phyloP scores from a whole-genome alignment of 2,329 filamentous ascomycete species.

The Nakataea oryzae region DNA sequence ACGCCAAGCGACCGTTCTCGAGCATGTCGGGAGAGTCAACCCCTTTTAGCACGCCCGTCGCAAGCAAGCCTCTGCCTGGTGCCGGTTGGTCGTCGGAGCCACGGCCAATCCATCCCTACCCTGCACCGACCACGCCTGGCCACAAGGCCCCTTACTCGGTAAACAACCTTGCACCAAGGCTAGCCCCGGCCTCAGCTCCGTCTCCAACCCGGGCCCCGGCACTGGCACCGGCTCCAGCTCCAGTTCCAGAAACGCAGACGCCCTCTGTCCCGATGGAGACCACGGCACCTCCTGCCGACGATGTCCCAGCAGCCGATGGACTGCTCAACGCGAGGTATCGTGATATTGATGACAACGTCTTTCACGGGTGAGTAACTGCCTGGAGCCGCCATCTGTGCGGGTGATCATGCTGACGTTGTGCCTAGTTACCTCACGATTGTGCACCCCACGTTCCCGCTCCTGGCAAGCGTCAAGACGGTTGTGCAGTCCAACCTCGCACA shows the following conservation, averaged over 20 bases:
- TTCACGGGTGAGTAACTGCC: slow-evolving; percentile 28
- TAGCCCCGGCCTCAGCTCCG: neutral
- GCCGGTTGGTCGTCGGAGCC: slow-evolving; percentile 36
- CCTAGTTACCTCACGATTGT: slow-evolving; percentile 52
- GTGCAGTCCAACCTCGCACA: slow-evolving; percentile 44
- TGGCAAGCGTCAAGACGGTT: slow-evolving; percentile 46
- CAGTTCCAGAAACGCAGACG: slow-evolving; percentile 5
- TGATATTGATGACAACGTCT: slow-evolving; percentile 32
- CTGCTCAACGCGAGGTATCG: slow-evolving; percentile 22
- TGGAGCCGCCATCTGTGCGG: neutral
- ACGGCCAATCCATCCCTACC: slow-evolving; percentile 30
- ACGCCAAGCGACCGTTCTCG: slow-evolving; percentile 36
- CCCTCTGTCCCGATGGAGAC: slow-evolving; percentile 4
- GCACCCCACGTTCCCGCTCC: slow-evolving; percentile 56
- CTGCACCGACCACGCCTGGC: slow-evolving; percentile 14
- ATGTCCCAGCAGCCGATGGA: slow-evolving; percentile 11
- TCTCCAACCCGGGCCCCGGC: slow-evolving; percentile 3
- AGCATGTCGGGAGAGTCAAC: slow-evolving; percentile 29
- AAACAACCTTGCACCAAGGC: neutral
- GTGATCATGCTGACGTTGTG: neutral
- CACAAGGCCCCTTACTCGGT: neutral
- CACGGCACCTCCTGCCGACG: slow-evolving; percentile 14
- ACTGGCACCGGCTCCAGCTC: slow-evolving; percentile 10
- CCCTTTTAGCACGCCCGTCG: slow-evolving; percentile 24
- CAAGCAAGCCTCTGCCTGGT: slow-evolving; percentile 24